These are phyloP conservation scores for Penicillium psychrofluorescens DNA, from an alignment of 495 filamentous ascomycete species.

Conservation along the genomic window DNA sequence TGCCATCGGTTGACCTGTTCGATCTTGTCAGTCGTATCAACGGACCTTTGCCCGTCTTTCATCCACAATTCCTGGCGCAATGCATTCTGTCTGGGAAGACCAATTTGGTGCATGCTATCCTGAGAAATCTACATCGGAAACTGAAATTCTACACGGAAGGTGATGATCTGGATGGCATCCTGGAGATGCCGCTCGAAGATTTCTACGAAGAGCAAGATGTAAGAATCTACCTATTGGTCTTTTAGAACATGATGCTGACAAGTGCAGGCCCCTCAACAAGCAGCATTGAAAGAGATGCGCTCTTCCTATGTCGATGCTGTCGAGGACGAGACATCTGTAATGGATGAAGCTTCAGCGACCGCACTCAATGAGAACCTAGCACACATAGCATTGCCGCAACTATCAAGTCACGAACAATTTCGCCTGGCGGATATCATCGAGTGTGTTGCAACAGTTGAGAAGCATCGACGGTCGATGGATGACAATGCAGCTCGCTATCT, in stretches of 20 bases:
- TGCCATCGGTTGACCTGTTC: conserved; percentile 56
- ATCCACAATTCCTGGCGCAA: conserved; percentile 87
- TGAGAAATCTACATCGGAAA: conserved; percentile 67
- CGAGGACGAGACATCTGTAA: conserved; percentile 52
- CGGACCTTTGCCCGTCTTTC: conserved; percentile 83
- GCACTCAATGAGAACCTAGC: conserved; percentile 73
- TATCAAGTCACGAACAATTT: conserved; percentile 85
- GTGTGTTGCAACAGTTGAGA: conserved; percentile 79
- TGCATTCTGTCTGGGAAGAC: conserved; percentile 79
- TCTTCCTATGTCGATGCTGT: conserved; percentile 48
- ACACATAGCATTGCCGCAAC: conserved; percentile 65
- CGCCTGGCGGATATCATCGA: conserved; percentile 82
- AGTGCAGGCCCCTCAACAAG: conserved; percentile 26
- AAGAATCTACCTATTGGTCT: conserved; percentile 7
- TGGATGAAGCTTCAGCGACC: conserved; percentile 66
- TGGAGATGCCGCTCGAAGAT: conserved; percentile 64
- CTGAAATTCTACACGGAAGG: conserved; percentile 80
- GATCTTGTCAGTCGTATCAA: conserved; percentile 76
- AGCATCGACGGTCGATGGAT: conserved; percentile 86
- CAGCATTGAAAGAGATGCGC: conserved; percentile 42
- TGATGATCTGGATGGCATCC: conserved; percentile 71
- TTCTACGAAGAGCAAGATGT: conserved; percentile 55
- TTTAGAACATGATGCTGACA: conserved; percentile 16
- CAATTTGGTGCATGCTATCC: conserved; percentile 61
- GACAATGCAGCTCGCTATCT: conserved; percentile 87